Conservation (phyloP, 495 filamentous ascomycete species). For the Penicillium tannophilum region DNA sequence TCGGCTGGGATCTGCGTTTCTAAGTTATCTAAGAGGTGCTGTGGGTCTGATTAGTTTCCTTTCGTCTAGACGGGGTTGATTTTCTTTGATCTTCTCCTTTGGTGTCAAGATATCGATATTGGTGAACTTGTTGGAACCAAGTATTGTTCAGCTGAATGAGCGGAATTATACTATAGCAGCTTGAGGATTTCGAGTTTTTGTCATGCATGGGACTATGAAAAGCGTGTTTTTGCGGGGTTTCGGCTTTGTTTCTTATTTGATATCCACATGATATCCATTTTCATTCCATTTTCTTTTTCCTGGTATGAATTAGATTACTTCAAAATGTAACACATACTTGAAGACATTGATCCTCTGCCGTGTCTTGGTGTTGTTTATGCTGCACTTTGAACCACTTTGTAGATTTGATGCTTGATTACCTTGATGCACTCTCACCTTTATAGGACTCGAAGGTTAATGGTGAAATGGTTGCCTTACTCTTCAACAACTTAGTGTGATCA, state of each 20-base stretch:
- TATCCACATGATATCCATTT: neutral
- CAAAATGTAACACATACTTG: neutral
- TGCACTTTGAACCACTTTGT: no score
- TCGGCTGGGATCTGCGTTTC: constrained; percentile 93
- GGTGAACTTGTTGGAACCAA: no score
- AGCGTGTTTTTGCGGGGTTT: constrained; percentile 6
- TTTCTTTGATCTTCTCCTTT: no score
- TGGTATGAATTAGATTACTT: neutral
- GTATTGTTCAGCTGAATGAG: no score
- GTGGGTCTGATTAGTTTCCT: neutral
- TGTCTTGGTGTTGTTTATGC: neutral
- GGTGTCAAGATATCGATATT: no score
- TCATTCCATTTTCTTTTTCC: neutral
- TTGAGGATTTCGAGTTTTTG: neutral
- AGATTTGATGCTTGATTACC: no score
- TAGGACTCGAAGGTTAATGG: no score
- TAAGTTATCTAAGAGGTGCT: constrained; percentile 15
- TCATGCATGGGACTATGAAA: constrained; percentile 4
- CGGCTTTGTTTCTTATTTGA: neutral
- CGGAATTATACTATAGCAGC: no score
- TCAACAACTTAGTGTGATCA: no score
- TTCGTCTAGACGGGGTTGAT: neutral
- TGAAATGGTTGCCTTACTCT: no score
- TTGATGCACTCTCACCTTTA: no score
- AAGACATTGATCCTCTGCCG: neutral